Percentiles rank a stretch among this genome's conserved stretches.
Conservation (phyloP, 2,329 filamentous ascomycete species). For the Botryotinia narcissicola region DNA sequence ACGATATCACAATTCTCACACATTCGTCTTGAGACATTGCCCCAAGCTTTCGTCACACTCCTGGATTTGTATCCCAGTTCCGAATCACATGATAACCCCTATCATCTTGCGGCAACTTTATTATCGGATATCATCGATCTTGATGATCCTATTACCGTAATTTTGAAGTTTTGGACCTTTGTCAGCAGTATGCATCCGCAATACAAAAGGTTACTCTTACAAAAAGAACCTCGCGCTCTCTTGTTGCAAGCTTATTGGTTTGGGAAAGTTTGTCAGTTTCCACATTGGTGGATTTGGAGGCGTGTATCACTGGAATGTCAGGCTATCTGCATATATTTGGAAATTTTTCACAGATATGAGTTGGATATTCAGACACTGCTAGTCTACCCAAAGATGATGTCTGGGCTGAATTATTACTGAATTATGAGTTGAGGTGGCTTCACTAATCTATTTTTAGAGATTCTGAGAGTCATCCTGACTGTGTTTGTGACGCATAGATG, state of each 20-base stretch:
- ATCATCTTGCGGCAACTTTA: conserved; percentile 20
- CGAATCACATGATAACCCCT: conserved; percentile 23
- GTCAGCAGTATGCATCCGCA: conserved; percentile 45
- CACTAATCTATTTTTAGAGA: not conserved
- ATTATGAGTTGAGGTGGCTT: not conserved
- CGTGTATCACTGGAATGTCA: conserved; percentile 49
- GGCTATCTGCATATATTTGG: conserved; percentile 48
- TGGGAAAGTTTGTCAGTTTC: conserved; percentile 44
- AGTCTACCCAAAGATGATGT: conserved; percentile 23
- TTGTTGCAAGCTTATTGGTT: conserved; percentile 58
- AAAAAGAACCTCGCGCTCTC: conserved; percentile 53
- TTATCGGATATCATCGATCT: conserved; percentile 21
- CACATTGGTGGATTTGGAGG: conserved; percentile 49
- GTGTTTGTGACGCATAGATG: not conserved
- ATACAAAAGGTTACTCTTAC: conserved; percentile 46
- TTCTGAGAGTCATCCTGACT: not conserved
- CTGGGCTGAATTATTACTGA: not conserved
- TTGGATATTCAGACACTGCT: conserved; percentile 23
- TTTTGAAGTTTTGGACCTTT: conserved; percentile 49
- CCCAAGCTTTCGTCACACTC: conserved; percentile 22
- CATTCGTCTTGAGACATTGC: not conserved
- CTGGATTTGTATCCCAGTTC: conserved; percentile 21
- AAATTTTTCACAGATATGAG: conserved; percentile 34
- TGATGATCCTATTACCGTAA: conserved; percentile 40
- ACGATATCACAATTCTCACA: not conserved